Percentiles rank a stretch among this genome's conserved stretches.
These are phyloP conservation scores for Marasmius tenuissimus DNA, from an alignment of 1,284 basidiomycete species.

Conservation along the genomic window DNA sequence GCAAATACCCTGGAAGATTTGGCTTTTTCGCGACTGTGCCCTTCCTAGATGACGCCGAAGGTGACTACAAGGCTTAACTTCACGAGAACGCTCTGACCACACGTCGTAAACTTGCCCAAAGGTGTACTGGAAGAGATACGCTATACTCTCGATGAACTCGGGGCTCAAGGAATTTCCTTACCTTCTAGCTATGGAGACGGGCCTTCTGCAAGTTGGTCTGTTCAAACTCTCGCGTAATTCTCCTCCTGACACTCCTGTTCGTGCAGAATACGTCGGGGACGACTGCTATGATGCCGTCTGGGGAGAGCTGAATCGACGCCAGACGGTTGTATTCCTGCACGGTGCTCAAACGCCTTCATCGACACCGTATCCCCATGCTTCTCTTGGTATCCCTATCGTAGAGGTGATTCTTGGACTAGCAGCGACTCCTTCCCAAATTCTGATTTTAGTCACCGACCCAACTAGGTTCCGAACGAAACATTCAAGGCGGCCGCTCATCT, in stretches of 20 bases:
- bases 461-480: constrained; percentile 77
- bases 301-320: constrained; percentile 59
- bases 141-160: background rate
- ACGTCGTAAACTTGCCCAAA: background rate
- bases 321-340: constrained; percentile 66
- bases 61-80: constrained; percentile 29
- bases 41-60: constrained; percentile 56
- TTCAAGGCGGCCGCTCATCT: constrained; percentile 76
- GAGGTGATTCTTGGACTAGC: constrained; percentile 43
- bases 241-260: background rate
- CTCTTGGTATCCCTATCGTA: constrained; percentile 64
- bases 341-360: constrained; percentile 65
- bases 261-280: constrained; percentile 64
- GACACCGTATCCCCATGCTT: constrained; percentile 58
- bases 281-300: constrained; percentile 62
- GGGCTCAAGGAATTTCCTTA: background rate
- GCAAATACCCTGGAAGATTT: constrained; percentile 51
- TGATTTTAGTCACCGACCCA: background rate
- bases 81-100: constrained; percentile 22
- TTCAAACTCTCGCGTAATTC: background rate
- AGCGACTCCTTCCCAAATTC: background rate
- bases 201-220: constrained; percentile 38
- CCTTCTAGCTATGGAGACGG: constrained; percentile 46
- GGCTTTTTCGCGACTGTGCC: constrained; percentile 68
- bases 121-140: background rate